Conservation (phyloP, 2,329 filamentous ascomycete genomes). For the Diaporthe sp. region DNA sequence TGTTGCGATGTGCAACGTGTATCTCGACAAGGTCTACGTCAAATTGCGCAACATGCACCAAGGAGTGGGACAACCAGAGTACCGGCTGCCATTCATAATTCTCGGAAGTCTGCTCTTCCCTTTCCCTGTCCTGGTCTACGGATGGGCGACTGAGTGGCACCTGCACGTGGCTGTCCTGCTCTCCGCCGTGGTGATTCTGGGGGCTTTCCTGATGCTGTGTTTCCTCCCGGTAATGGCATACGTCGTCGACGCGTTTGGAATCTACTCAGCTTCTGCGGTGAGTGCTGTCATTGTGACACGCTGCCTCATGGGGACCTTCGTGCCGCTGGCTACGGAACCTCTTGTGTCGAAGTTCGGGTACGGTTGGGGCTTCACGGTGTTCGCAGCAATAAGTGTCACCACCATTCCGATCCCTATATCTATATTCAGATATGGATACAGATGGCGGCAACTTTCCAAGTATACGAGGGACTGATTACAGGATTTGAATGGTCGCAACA, state of each 20-base stretch:
- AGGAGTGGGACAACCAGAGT: conserved; percentile 64
- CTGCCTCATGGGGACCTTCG: conserved; percentile 69
- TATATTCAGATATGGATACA: conserved; percentile 64
- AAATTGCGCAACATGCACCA: conserved; percentile 57
- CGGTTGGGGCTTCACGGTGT: conserved; percentile 63
- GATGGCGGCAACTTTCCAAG: conserved; percentile 65
- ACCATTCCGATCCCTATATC: conserved; percentile 66
- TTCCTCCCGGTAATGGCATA: conserved; percentile 68
- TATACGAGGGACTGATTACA: conserved; percentile 58
- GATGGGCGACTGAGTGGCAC: conserved; percentile 62
- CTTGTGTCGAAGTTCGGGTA: conserved; percentile 64
- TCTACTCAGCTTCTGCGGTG: conserved; percentile 70
- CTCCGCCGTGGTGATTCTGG: conserved; percentile 59
- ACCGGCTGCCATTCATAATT: conserved; percentile 67
- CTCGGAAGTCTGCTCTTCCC: conserved; percentile 62
- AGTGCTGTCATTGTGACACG: conserved; percentile 69
- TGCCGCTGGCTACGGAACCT: conserved; percentile 66
- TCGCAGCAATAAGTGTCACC: conserved; percentile 57
- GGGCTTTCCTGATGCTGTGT: conserved; percentile 60
- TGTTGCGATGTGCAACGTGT: conserved; percentile 63
- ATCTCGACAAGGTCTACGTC: conserved; percentile 68
- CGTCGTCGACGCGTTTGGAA: conserved; percentile 69
- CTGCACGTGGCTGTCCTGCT: conserved; percentile 61
- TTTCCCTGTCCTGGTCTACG: conserved; percentile 60
- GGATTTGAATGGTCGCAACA: background rate